A percentile compares a stretch with the other conserved stretches of the same genome.
Evolutionary conservation across 164 flowering plant species (phyloP).

Genomic region (Aristolochia contorta): DNA sequence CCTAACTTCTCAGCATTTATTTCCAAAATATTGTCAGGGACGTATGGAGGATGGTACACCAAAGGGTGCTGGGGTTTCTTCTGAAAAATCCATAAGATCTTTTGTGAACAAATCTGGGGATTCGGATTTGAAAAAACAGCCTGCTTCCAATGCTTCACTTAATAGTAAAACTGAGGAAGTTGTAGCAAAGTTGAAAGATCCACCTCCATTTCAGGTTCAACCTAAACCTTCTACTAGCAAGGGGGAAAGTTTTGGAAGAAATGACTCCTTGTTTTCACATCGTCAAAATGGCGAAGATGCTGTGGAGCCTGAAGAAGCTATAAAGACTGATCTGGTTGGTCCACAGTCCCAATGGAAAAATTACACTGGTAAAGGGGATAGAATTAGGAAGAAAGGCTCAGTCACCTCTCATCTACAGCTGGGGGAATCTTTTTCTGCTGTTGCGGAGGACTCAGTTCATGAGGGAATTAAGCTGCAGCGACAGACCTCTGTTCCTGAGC

Average conservation of each 20-base stretch:
- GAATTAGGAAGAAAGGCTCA: constrained; percentile 7
- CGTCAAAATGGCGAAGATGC: not conserved
- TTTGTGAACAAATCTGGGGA: constrained; percentile 23
- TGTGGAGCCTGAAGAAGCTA: constrained; percentile 9
- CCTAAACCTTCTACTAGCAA: constrained; percentile 22
- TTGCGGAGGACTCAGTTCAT: constrained; percentile 27
- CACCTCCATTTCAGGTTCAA: constrained; percentile 16
- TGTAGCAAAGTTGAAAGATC: constrained; percentile 7
- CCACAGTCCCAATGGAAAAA: constrained; percentile 3
- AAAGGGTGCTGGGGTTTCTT: not conserved
- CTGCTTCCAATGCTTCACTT: constrained; percentile 11
- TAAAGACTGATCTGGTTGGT: constrained; percentile 40
- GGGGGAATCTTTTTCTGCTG: constrained; percentile 7
- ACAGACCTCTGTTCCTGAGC: constrained; percentile 37
- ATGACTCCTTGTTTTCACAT: constrained; percentile 17
- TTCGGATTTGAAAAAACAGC: constrained; percentile 19
- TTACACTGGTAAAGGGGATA: constrained; percentile 17
- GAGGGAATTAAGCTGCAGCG: constrained; percentile 39
- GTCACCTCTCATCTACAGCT: constrained; percentile 3
- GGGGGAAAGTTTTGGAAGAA: constrained; percentile 22
- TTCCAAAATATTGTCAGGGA: not conserved
- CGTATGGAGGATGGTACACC: not conserved
- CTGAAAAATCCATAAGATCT: constrained; percentile 3
- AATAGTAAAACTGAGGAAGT: constrained; percentile 9
- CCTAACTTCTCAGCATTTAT: not conserved